Base-by-base conservation (phyloP, 2,329 filamentous ascomycete species). In the Xylaria arbuscula region DNA sequence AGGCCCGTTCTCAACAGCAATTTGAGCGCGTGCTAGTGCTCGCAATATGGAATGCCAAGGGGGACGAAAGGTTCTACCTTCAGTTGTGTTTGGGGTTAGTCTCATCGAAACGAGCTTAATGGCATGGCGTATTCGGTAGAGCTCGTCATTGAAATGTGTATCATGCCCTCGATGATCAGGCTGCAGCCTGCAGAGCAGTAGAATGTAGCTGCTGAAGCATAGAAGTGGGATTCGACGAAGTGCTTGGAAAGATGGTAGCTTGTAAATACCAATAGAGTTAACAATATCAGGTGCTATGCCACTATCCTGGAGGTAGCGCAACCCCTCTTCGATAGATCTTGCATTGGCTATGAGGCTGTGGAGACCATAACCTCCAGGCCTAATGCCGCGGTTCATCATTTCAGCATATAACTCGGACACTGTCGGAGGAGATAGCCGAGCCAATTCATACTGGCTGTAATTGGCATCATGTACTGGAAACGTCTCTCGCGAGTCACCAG, bases 361-460 rank as follows among this genome's bases (percentile, higher is more conserved):
- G 8, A 93, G 82, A 32, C 85, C 87, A 48, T 80, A 77, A 0
- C 82, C 83, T 3, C 80, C 75, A 0, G 89, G 87, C 7, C 76
- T 78, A 22, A 90, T 75, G 0, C 84, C 83, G 1, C 82, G 80
- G 1, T 75, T 76, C 13, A 80, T 76, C 88, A 94, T 92, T 50
- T 84, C 81, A 11, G 82, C 75, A 67, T 90, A 91, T 3, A 94
- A 81, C 59, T 86, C 82, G 4, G 83, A 79, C 11, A 89, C 79
- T 1, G 82, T 84, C 1, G 92, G 92, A 0, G 91, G 88, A 15
- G 83, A 81, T 51, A 89, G 80, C n/a, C 88, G 84, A 47, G 88
- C 85, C 71, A 87, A 88, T 66, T 92, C 91, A 63, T 89, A 87
- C n/a, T 89, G 85, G 67, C 84, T 91, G 74, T 84, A 85, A 77